phyloP scores from a whole-genome alignment of 1,284 basidiomycete genomes.

The Moesziomyces sp. region DNA sequence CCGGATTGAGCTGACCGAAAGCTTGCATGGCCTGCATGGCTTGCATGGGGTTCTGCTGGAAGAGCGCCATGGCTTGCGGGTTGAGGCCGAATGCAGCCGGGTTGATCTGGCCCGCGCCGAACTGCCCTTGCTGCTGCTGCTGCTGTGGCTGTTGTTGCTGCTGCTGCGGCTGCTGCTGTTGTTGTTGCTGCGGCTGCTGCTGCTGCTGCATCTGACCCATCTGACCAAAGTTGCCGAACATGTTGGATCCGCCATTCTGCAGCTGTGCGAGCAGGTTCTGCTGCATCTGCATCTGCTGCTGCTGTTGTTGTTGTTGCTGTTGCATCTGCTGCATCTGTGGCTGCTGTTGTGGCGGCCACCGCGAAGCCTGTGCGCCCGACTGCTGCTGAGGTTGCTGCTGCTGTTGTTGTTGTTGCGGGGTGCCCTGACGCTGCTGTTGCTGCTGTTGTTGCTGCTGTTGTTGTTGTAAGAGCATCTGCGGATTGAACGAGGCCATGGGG shows the following conservation, averaged over 20 bases:
- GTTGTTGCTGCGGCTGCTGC: constrained; percentile 3
- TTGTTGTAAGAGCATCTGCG: constrained; percentile 46
- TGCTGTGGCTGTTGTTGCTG: constrained; percentile 21
- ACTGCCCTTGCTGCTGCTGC: constrained; percentile 30
- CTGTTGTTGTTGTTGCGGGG: constrained; percentile 23
- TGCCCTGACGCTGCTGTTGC: constrained; percentile 27
- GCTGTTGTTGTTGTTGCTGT: constrained; percentile 16
- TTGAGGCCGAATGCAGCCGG: constrained; percentile 39
- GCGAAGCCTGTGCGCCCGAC: constrained; percentile 23
- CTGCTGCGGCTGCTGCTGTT: constrained; percentile 13
- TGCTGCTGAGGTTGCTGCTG: constrained; percentile 16
- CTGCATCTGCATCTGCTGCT: constrained; percentile 34
- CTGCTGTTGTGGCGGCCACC: constrained; percentile 26
- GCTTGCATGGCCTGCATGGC: constrained; percentile 51
- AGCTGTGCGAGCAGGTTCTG: constrained; percentile 38
- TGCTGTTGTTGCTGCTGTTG: constrained; percentile 29
- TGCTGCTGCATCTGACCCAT: constrained; percentile 38
- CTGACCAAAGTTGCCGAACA: constrained; percentile 43
- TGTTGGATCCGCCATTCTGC: constrained; percentile 31
- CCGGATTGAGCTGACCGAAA: constrained; percentile 40
- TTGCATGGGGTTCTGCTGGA: constrained; percentile 49
- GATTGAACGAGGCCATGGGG: constrained; percentile 39
- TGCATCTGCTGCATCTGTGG: constrained; percentile 12
- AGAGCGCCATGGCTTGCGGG: constrained; percentile 40
- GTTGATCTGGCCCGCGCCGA: constrained; percentile 27